These are phyloP conservation scores for Schoenoplectus triqueter DNA, from an alignment of 202 grass and related monocot species.

Conservation along the genomic window DNA sequence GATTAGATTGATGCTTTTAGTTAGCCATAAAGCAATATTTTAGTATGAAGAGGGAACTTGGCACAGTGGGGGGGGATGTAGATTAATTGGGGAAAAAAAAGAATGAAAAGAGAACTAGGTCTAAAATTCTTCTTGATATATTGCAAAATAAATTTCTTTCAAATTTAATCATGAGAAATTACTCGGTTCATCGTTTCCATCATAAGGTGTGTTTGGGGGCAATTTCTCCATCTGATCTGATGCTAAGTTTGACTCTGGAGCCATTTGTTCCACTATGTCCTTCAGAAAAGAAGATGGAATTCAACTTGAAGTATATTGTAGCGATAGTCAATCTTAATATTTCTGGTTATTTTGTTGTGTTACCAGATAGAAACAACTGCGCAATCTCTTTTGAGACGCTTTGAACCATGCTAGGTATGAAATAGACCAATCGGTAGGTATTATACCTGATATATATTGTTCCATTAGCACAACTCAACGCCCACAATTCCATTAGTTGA, in stretches of 20 bases:
- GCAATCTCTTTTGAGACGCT: neutral
- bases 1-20: neutral
- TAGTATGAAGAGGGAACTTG: neutral
- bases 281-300: slow-evolving; percentile 4
- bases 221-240: slow-evolving; percentile 24
- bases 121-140: too few relatives aligned
- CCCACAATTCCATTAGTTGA: neutral
- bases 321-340: neutral
- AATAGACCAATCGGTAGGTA: neutral
- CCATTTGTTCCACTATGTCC: neutral
- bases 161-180: neutral
- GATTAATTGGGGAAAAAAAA: neutral
- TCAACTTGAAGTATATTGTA: slow-evolving; percentile 16
- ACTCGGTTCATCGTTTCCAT: slow-evolving; percentile 23
- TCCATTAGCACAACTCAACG: neutral
- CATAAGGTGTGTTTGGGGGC: neutral
- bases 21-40: neutral
- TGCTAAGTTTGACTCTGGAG: neutral
- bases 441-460: neutral
- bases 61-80: neutral
- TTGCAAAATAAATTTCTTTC: neutral
- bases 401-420: neutral
- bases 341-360: neutral
- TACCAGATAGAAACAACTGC: neutral
- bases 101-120: neutral